A percentile compares a stretch with the other conserved stretches of the same genome.
These are phyloP conservation scores for Crithidia thermophila DNA, from an alignment of 208 protist genomes.

Conservation along the genomic window DNA sequence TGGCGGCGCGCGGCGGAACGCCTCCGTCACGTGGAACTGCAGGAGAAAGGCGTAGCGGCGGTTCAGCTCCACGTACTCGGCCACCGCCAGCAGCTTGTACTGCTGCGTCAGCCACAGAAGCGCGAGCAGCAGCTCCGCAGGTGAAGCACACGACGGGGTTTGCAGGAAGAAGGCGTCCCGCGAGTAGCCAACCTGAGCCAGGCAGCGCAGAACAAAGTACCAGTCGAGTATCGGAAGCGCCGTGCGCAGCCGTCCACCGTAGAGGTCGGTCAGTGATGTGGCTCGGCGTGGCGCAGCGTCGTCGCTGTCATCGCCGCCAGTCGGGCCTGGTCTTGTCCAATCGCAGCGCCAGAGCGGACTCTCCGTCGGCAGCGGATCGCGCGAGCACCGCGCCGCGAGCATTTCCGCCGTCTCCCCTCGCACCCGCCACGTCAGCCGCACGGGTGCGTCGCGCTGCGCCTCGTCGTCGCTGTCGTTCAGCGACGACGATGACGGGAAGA, in stretches of 20 bases:
- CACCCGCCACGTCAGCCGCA: slow-evolving; percentile 22
- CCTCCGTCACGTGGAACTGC: slow-evolving; percentile 17
- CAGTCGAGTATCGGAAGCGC: slow-evolving; percentile 45
- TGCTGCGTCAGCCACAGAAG: slow-evolving; percentile 80
- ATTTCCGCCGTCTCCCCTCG: slow-evolving; percentile 18
- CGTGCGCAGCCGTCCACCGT: slow-evolving; percentile 16
- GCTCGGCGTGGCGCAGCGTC: not conserved
- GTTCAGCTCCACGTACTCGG: slow-evolving; percentile 72
- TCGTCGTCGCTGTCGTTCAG: not conserved
- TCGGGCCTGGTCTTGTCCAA: not conserved
- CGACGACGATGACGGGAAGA: slow-evolving; percentile 20
- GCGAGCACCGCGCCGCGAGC: slow-evolving; percentile 17
- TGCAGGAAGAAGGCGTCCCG: slow-evolving; percentile 72
- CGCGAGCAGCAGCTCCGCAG: slow-evolving; percentile 69
- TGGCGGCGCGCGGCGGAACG: slow-evolving; percentile 4
- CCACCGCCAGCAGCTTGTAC: slow-evolving; percentile 63
- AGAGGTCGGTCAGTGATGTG: slow-evolving; percentile 6
- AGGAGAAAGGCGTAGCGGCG: slow-evolving; percentile 61
- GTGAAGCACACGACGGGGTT: slow-evolving; percentile 44
- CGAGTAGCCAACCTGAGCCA: slow-evolving; percentile 65
- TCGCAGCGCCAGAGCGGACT: slow-evolving; percentile 12
- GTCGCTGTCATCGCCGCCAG: not conserved
- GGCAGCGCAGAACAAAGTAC: slow-evolving; percentile 53
- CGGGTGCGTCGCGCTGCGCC: slow-evolving; percentile 13
- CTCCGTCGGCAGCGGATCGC: slow-evolving; percentile 13